These are phyloP conservation scores for Pisolithus orientalis DNA, from an alignment of 768 basidiomycete genomes.

Conservation along the genomic window DNA sequence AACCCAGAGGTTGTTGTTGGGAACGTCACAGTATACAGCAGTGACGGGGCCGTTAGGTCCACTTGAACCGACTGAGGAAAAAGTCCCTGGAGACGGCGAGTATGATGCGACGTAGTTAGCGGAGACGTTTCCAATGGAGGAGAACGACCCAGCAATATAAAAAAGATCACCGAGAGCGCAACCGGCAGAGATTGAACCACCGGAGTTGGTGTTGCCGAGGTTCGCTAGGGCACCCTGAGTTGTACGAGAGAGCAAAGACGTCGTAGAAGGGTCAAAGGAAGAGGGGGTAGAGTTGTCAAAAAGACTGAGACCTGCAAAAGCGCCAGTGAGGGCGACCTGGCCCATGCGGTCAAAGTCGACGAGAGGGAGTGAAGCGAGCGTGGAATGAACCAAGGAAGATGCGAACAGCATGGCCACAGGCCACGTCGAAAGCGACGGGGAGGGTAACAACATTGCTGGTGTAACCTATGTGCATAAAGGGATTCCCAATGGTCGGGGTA, in stretches of 20 bases:
- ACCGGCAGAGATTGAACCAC: constrained; percentile 69
- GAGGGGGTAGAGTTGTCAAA: constrained; percentile 52
- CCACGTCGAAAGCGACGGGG: constrained; percentile 11
- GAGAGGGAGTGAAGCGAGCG: constrained; percentile 40
- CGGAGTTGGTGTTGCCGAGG: constrained; percentile 73
- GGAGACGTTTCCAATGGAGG: constrained; percentile 53
- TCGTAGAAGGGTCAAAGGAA: constrained; percentile 62
- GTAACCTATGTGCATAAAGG: neutral
- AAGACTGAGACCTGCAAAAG: constrained; percentile 82
- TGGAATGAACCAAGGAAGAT: constrained; percentile 9
- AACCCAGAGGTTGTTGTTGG: constrained; percentile 64
- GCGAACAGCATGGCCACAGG: constrained; percentile 17
- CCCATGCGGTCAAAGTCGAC: constrained; percentile 85
- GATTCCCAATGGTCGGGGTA: constrained; percentile 5
- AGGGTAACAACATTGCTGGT: constrained; percentile 6
- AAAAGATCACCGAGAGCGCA: constrained; percentile 65
- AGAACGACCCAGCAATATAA: constrained; percentile 83
- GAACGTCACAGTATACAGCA: constrained; percentile 70
- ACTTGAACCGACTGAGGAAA: constrained; percentile 56
- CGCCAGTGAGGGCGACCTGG: constrained; percentile 79
- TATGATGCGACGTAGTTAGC: constrained; percentile 77
- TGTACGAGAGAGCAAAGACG: constrained; percentile 65
- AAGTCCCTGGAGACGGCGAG: constrained; percentile 46
- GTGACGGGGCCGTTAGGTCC: constrained; percentile 75
- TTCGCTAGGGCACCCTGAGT: constrained; percentile 59